A percentile compares a stretch with the other conserved stretches of the same genome.
Conservation (phyloP, 768 basidiomycete genomes). For the Rhodosporidiobolus odoratus region DNA sequence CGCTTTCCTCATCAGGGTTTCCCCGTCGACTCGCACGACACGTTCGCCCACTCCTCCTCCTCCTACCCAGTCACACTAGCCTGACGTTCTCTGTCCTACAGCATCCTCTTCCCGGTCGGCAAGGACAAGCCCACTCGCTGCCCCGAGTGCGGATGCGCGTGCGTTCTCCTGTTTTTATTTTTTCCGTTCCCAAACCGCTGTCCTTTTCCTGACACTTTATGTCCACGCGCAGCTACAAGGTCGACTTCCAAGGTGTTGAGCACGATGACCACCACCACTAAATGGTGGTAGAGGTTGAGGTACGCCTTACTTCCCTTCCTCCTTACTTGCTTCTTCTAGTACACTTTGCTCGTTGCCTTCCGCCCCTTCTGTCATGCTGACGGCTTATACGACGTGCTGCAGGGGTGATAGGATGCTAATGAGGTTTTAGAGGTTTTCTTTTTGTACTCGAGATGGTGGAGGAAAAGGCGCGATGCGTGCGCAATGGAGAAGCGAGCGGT, state of each 20-base stretch:
- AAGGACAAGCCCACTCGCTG: slow-evolving; percentile 63
- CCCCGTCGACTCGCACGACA: slow-evolving; percentile 68
- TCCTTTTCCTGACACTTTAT: background rate
- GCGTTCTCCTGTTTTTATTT: background rate
- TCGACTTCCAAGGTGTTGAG: slow-evolving; percentile 64
- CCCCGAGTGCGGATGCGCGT: slow-evolving; percentile 75
- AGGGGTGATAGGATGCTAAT: no score
- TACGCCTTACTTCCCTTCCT: background rate
- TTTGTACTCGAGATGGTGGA: no score
- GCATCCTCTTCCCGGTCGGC: slow-evolving; percentile 50
- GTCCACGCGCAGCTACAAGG: slow-evolving; percentile 52
- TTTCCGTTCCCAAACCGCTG: background rate
- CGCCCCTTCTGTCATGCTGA: background rate
- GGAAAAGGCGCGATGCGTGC: no score
- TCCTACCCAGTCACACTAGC: background rate
- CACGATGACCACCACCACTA: slow-evolving; percentile 53
- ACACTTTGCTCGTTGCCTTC: background rate
- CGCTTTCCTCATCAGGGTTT: slow-evolving; percentile 53
- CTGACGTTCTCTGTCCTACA: no score
- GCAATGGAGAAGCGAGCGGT: no score
- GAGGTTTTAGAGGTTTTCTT: no score
- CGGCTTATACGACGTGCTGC: no score
- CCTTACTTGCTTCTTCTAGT: background rate
- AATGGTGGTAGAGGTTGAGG: background rate
- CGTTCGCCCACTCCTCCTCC: background rate